These are phyloP conservation scores for Suillus placidus DNA, from an alignment of 768 basidiomycete genomes.

Conservation along the genomic window DNA sequence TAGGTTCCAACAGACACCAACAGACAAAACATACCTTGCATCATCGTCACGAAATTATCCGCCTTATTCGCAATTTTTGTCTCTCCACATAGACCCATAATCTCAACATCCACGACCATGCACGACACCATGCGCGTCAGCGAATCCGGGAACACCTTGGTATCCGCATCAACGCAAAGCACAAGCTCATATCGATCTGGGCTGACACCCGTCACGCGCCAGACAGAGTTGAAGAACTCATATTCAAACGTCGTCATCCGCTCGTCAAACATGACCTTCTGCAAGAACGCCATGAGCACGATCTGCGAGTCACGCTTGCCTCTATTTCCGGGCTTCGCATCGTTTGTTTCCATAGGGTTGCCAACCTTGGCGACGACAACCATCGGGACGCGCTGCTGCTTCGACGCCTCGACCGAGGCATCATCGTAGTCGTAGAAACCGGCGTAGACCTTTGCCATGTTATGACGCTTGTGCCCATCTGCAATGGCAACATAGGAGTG, in stretches of 20 bases:
- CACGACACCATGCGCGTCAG: conserved; percentile 94
- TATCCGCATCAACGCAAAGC: conserved; percentile 96
- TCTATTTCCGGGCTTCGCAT: conserved; percentile 95
- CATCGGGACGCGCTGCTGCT: conserved; percentile 96
- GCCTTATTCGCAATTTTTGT: conserved; percentile 99
- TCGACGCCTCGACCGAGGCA: conserved; percentile 82
- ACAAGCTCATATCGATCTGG: conserved; percentile 96
- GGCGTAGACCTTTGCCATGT: conserved; percentile 98
- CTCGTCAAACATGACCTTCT: conserved; percentile 99
- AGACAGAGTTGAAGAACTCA: conserved; percentile 98
- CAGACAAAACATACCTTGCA: conserved; percentile 75
- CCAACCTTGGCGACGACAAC: conserved; percentile 95
- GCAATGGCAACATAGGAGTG: conserved; percentile 99
- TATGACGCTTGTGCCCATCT: conserved; percentile 99
- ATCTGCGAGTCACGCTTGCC: conserved; percentile 99
- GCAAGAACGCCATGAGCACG: conserved; percentile 95
- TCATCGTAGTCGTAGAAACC: conserved; percentile 97
- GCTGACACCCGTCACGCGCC: conserved; percentile 93
- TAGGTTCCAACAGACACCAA: conserved; percentile 13
- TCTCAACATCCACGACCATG: conserved; percentile 96
- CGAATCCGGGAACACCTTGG: conserved; percentile 99
- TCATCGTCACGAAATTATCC: conserved; percentile 99
- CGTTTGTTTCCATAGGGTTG: conserved; percentile 86
- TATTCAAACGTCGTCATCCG: conserved; percentile 99
- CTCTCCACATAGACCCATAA: conserved; percentile 99